These are phyloP conservation scores for Saturnispora sekii DNA, from an alignment of 805 yeast genomes.

Conservation along the genomic window DNA sequence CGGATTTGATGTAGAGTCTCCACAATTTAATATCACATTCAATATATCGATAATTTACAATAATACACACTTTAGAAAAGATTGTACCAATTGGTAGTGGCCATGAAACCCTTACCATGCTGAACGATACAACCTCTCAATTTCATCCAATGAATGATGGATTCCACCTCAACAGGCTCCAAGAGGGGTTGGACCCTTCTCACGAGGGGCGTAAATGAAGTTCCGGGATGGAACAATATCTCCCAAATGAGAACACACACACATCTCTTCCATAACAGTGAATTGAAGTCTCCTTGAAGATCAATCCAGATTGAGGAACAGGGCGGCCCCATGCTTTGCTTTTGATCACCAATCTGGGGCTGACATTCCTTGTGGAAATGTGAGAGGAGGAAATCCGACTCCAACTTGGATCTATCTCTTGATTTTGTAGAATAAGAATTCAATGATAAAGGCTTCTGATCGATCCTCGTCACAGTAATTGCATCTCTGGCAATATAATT, in stretches of 20 bases:
- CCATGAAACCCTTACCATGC: conserved; percentile 31
- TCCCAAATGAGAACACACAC: conserved; percentile 37
- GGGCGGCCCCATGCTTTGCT: conserved; percentile 33
- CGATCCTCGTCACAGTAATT: conserved; percentile 42
- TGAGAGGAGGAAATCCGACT: conserved; percentile 48
- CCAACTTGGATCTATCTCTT: conserved; percentile 57
- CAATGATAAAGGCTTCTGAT: conserved; percentile 38
- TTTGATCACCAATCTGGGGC: too few relatives aligned
- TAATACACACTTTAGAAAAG: conserved; percentile 5
- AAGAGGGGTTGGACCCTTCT: conserved; percentile 23
- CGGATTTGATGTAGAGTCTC: too few relatives aligned
- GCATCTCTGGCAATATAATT: conserved; percentile 38
- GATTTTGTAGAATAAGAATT: conserved; percentile 68
- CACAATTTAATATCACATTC: too few relatives aligned
- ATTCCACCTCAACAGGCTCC: conserved; percentile 30
- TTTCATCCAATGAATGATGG: conserved; percentile 37
- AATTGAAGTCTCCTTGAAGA: conserved; percentile 49
- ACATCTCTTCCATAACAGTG: conserved; percentile 49
- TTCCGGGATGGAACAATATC: conserved; percentile 49
- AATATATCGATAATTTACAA: background rate
- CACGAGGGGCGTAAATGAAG: conserved; percentile 22
- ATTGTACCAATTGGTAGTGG: conserved; percentile 35
- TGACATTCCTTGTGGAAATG: conserved; percentile 9
- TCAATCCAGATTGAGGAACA: conserved; percentile 70
- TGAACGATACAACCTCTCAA: conserved; percentile 29